Percentiles rank a stretch among this genome's conserved stretches.
phyloP scores from a whole-genome alignment of 306 rosid species.

The Arachis stenosperma region DNA sequence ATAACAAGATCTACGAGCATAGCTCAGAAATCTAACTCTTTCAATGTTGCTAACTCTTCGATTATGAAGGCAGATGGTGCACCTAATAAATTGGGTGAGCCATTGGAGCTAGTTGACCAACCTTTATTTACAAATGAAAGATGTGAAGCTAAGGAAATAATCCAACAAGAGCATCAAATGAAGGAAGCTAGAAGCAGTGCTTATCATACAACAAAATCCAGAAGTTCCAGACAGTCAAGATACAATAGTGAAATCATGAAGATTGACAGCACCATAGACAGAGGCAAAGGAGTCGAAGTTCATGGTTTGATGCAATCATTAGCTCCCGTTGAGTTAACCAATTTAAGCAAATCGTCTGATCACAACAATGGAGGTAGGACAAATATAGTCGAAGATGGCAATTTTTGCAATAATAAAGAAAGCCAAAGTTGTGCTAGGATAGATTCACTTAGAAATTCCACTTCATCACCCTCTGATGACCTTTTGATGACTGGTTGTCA shows the following conservation, averaged over 20 bases:
- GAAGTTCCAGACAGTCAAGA: background rate
- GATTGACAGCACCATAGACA: constrained; percentile 37
- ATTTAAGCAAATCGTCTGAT: constrained; percentile 38
- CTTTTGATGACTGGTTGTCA: constrained; percentile 30
- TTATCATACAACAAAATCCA: background rate
- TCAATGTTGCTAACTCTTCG: constrained; percentile 43
- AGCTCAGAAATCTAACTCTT: constrained; percentile 41
- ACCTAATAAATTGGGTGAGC: constrained; percentile 42
- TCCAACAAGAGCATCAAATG: constrained; percentile 34
- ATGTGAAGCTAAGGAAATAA: constrained; percentile 38
- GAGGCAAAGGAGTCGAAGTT: constrained; percentile 36
- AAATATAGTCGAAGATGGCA: constrained; percentile 32
- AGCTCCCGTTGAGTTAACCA: constrained; percentile 23
- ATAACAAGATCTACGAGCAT: constrained; percentile 53
- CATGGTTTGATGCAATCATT: constrained; percentile 25
- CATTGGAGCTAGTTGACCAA: constrained; percentile 35
- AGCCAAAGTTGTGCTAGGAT: constrained; percentile 17
- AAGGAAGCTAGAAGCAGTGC: constrained; percentile 43
- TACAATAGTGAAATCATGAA: constrained; percentile 49
- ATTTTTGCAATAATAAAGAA: constrained; percentile 33
- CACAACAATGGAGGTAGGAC: constrained; percentile 31
- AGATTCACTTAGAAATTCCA: constrained; percentile 45
- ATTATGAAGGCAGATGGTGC: constrained; percentile 39
- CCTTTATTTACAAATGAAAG: constrained; percentile 35
- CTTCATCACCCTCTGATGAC: constrained; percentile 36